These are phyloP conservation scores for Epichloe hybrida DNA, from an alignment of 2,329 filamentous ascomycete species.

Conservation along the genomic window DNA sequence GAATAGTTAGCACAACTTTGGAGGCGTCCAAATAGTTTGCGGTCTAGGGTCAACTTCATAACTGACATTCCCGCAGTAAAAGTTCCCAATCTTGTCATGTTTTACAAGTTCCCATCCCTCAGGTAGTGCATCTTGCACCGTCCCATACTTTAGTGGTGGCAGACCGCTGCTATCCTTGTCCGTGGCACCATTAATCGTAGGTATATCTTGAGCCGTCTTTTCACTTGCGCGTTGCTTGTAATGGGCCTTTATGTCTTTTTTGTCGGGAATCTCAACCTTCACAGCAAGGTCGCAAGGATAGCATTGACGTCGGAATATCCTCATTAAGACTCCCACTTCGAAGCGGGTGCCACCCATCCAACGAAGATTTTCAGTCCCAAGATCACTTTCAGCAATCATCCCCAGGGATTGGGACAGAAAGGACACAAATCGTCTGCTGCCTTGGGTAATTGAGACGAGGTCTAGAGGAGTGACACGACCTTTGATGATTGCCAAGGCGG, in stretches of 20 bases:
- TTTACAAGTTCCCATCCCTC: constrained; percentile 62
- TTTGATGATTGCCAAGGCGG: constrained; percentile 76
- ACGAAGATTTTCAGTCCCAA: constrained; percentile 78
- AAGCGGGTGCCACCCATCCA: constrained; percentile 89
- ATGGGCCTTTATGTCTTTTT: constrained; percentile 57
- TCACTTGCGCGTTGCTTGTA: constrained; percentile 42
- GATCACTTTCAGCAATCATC: constrained; percentile 77
- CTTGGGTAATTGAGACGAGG: constrained; percentile 77
- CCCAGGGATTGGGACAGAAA: constrained; percentile 87
- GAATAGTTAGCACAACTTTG: constrained; percentile 4
- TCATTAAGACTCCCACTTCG: constrained; percentile 67
- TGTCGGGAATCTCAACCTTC: constrained; percentile 68
- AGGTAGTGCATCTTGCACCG: constrained; percentile 62
- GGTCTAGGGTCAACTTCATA: not conserved
- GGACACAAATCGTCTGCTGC: constrained; percentile 58
- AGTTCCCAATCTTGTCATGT: constrained; percentile 71
- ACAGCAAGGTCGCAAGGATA: constrained; percentile 86
- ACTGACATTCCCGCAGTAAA: constrained; percentile 78
- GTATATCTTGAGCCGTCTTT: constrained; percentile 5
- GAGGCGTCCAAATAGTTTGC: not conserved
- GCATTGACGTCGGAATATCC: constrained; percentile 59
- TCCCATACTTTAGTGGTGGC: constrained; percentile 66
- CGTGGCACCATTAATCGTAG: not conserved
- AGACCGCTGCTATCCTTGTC: constrained; percentile 36
- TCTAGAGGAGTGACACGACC: constrained; percentile 75